Base-by-base conservation (phyloP, 306 rosid species). In the Mucuna pruriens region DNA sequence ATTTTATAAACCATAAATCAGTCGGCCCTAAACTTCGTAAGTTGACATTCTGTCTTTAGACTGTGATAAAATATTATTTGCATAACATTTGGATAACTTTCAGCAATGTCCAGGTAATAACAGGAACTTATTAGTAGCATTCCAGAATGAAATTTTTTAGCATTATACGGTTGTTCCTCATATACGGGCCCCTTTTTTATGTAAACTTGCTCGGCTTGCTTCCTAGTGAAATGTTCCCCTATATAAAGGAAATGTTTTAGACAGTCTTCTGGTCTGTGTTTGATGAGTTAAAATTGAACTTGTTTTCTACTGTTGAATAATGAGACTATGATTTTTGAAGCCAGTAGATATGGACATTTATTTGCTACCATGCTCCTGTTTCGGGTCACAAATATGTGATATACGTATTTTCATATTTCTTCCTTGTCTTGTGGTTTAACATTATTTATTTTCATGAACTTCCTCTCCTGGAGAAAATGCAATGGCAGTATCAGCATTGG, bases 31-130 rank as follows among this genome's bases (percentile, higher is more conserved):
- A 34, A 40, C 57, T 48, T 64, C 74, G 25, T 29, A 40, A 11
- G 79, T 70, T 49, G 9, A 44, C 49, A 15, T 64, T 29, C 45
- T 26, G 20, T 70, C 76, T 77, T 77, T 51, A 48, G 60, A 25
- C 29, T 72, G 42, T 25, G 9, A 64, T 74, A 5, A 54, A 54
- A 44, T 5, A 34, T 74, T 17, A 42, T 62, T 78, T 64, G 44
- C 12, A n/a, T 20, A 26, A 40, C 67, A 26, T 23, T 39, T 2
- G 9, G 55, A 13, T 45, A 31, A 36, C 55, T 57, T 23, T 57
- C 19, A 33, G n/a, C 19, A 67, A 11, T 61, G 12, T 36, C 31
- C n/a, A 9, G 20, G 44, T 15, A 38, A 45, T 72, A 39, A 34
- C 69, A 31, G 44, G 20, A 49, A 39, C 8, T 74, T 68, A 3